Base-by-base conservation (phyloP, 192 early-diverging fungal genomes). In the Rhizophagus sp. region DNA sequence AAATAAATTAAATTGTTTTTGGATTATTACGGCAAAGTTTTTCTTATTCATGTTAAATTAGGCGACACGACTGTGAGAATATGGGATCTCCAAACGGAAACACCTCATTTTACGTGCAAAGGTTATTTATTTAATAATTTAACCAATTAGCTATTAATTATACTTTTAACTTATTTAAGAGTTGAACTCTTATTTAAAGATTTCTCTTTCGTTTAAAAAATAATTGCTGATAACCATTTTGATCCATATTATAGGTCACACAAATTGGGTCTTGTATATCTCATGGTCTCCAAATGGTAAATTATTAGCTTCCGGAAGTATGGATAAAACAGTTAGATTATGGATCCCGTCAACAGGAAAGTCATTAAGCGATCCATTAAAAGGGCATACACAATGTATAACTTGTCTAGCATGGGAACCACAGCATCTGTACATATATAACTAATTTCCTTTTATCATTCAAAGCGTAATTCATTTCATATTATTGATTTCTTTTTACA, bases 31-130 rank as follows among this genome's bases (percentile, higher is more conserved):
- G 19, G 22, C 1, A 30, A 22, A 11, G 12, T 49, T 7, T 52
- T 79, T n/a, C 50, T 49, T 70, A 49, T 30, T 4, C 9, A 72
- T 19, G 24, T 64, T 64, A 19, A 27, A 74, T 79, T 49, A 85
- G 92, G 97, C 30, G 98, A 99, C 84, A 94, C 92, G 0, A 98
- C 96, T 4, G 95, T 99, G 34, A 89, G 97, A 36, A 91, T 99
- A 62, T 99, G 98, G 98, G 98, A 99, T 89, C 81, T 99, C 82
- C 91, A 94, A 73, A 99, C 97, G 0, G 95, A 97, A 80, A 99
- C 98, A n/a, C 97, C 97, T 49, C 88, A 93, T 62, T 87, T 88
- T 65, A 97, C 95, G 22, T 88, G 95, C 64, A 88, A 84, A 80
- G 93, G 89, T 84, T 24, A 15, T 39, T 66, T 19, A n/a, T 33